Percentiles rank a stretch among this genome's conserved stretches.
These are phyloP conservation scores for Peterozyma xylosa DNA, from an alignment of 805 yeast species.

Conservation along the genomic window DNA sequence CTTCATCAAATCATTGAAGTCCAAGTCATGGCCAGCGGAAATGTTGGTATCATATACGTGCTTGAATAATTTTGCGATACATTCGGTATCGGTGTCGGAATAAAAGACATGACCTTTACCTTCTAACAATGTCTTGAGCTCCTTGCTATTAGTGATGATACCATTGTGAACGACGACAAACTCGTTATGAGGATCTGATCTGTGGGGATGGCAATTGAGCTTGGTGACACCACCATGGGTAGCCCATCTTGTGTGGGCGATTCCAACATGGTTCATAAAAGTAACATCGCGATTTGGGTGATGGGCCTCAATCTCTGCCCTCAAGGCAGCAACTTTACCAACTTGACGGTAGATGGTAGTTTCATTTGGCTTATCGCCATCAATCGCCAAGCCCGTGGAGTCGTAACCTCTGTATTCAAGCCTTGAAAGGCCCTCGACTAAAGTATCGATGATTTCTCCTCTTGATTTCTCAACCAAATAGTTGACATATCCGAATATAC, in stretches of 20 bases:
- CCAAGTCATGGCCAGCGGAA: slow-evolving; percentile 69
- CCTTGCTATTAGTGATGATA: slow-evolving; percentile 93
- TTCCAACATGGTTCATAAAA: slow-evolving; percentile 85
- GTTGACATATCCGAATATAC: slow-evolving; percentile 97
- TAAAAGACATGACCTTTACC: slow-evolving; percentile 79
- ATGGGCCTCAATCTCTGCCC: slow-evolving; percentile 45
- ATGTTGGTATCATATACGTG: slow-evolving; percentile 76
- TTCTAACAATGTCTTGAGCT: slow-evolving; percentile 71
- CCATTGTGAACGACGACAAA: slow-evolving; percentile 96
- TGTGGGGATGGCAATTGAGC: slow-evolving; percentile 91
- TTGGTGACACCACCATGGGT: slow-evolving; percentile 93
- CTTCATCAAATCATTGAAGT: slow-evolving; percentile 88
- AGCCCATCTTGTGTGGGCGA: slow-evolving; percentile 99
- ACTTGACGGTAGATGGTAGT: slow-evolving; percentile 72
- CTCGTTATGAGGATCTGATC: slow-evolving; percentile 76
- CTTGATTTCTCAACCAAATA: slow-evolving; percentile 86
- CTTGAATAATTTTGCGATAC: slow-evolving; percentile 92
- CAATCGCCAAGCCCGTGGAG: slow-evolving; percentile 93
- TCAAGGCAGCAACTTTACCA: slow-evolving; percentile 85
- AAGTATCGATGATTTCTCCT: slow-evolving; percentile 86
- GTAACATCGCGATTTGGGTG: slow-evolving; percentile 52
- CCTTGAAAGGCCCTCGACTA: slow-evolving; percentile 77
- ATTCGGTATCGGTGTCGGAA: slow-evolving; percentile 95
- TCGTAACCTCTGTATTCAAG: slow-evolving; percentile 98
- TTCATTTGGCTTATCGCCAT: slow-evolving; percentile 73